Percentiles rank a stretch among this genome's conserved stretches.
Conservation (phyloP, 352 stramenopile genomes). For the Lagenidium giganteum region DNA sequence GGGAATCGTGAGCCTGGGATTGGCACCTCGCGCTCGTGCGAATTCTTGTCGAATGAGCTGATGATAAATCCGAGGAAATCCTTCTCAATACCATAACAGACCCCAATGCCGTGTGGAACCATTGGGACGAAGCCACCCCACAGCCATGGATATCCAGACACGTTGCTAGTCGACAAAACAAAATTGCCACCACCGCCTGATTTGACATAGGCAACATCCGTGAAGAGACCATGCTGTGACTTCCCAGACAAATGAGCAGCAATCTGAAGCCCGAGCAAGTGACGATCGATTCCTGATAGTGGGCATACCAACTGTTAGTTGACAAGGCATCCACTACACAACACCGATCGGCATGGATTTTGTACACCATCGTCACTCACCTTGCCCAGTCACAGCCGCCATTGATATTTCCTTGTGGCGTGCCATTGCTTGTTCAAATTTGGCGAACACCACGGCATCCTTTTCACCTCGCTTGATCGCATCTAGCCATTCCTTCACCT, state of each 20-base stretch:
- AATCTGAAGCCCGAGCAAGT: constrained; percentile 91
- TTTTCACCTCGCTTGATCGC: constrained; percentile 35
- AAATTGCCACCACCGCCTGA: constrained; percentile 86
- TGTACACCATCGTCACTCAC: not conserved
- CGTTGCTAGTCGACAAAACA: constrained; percentile 93
- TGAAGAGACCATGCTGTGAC: constrained; percentile 71
- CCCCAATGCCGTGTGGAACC: constrained; percentile 87
- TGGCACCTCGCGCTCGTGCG: constrained; percentile 11
- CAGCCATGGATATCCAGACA: constrained; percentile 93
- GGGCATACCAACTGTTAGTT: too few relatives aligned
- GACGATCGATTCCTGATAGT: constrained; percentile 85
- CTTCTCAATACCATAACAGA: constrained; percentile 91
- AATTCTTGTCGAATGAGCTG: constrained; percentile 66
- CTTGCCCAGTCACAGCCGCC: constrained; percentile 58
- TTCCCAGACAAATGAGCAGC: constrained; percentile 68
- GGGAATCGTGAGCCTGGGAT: constrained; percentile 23
- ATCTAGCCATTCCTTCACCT: constrained; percentile 79
- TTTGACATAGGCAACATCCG: constrained; percentile 74
- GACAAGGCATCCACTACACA: too few relatives aligned
- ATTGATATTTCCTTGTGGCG: constrained; percentile 87
- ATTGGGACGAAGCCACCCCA: constrained; percentile 93
- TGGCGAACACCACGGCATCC: constrained; percentile 29
- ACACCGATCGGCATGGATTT: too few relatives aligned
- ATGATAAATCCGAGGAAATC: constrained; percentile 92
- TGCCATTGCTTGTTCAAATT: constrained; percentile 72